Evolutionary conservation across 2,329 filamentous ascomycete species (phyloP).

Genomic region (Helotiales sp.): DNA sequence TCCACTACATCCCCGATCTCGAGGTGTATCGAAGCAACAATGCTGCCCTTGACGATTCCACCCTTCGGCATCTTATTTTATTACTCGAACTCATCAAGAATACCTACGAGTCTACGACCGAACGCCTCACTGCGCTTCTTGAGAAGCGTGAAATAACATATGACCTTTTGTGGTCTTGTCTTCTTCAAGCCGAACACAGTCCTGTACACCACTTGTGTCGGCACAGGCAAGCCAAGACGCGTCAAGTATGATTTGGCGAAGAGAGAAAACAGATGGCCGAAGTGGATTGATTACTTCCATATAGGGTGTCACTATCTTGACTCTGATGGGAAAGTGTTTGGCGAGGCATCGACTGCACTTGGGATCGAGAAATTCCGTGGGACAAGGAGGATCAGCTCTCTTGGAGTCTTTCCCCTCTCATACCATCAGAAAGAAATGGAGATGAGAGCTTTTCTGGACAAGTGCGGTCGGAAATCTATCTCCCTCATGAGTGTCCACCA

Average conservation of each 20-base stretch:
- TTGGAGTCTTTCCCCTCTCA: constrained; percentile 33
- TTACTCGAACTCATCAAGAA: constrained; percentile 18
- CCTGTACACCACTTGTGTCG: constrained; percentile 30
- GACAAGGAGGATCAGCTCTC: constrained; percentile 27
- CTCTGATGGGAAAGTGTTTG: constrained; percentile 32
- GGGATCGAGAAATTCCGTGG: constrained; percentile 19
- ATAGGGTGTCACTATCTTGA: constrained; percentile 20
- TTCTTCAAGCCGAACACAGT: constrained; percentile 38
- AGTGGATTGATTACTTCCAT: constrained; percentile 20
- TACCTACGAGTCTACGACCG: constrained; percentile 11
- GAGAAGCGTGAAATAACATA: constrained; percentile 35
- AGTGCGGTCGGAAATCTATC: constrained; percentile 33
- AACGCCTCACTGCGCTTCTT: constrained; percentile 27
- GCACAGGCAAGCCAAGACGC: constrained; percentile 23
- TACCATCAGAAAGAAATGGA: constrained; percentile 29
- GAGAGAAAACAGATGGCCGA: constrained; percentile 12
- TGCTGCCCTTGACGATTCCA: not conserved
- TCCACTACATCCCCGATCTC: constrained; percentile 16
- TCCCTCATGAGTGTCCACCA: constrained; percentile 30
- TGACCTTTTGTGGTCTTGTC: constrained; percentile 37
- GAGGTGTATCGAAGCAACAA: constrained; percentile 3
- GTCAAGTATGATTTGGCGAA: constrained; percentile 25
- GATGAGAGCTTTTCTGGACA: constrained; percentile 28
- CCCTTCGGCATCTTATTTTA: constrained; percentile 12
- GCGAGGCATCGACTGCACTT: constrained; percentile 27